These are phyloP conservation scores for Aspergillus sclerotioniger DNA, from an alignment of 495 filamentous ascomycete species.

Conservation along the genomic window DNA sequence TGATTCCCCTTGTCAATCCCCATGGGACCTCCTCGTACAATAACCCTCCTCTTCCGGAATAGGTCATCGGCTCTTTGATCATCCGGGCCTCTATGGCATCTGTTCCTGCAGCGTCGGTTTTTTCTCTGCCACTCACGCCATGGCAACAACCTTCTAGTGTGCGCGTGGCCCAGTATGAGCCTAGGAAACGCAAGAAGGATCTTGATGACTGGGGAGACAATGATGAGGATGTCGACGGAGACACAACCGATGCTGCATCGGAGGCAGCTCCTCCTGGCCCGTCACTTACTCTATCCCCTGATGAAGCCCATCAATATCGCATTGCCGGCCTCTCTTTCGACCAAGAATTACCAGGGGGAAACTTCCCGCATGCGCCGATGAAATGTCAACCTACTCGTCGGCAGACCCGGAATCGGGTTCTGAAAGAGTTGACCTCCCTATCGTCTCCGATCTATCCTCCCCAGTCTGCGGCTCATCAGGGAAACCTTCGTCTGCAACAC, in stretches of 20 bases:
- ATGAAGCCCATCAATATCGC: conserved; percentile 48
- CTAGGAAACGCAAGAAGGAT: conserved; percentile 38
- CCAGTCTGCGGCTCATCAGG: conserved; percentile 33
- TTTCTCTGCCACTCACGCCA: conserved; percentile 41
- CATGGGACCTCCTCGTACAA: conserved; percentile 12
- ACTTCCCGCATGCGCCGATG: conserved; percentile 43
- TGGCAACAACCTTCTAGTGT: conserved; percentile 38
- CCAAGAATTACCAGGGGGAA: conserved; percentile 40
- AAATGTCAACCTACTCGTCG: conserved; percentile 13
- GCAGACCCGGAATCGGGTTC: conserved; percentile 17
- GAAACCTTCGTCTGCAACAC: conserved; percentile 55
- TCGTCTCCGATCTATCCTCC: conserved; percentile 36
- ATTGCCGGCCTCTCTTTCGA: conserved; percentile 45
- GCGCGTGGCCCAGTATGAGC: conserved; percentile 39
- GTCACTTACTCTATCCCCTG: conserved; percentile 40
- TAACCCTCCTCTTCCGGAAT: conserved; percentile 5
- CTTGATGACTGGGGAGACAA: conserved; percentile 28
- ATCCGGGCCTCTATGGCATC: conserved; percentile 32
- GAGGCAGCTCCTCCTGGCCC: conserved; percentile 24
- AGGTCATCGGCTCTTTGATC: conserved; percentile 6
- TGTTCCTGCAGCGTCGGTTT: conserved; percentile 31
- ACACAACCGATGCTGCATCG: conserved; percentile 39
- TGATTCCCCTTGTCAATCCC: conserved; percentile 3
- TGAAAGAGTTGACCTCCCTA: conserved; percentile 28
- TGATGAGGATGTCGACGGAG: conserved; percentile 22